Evolutionary conservation across 2,329 filamentous ascomycete genomes (phyloP), one percentile per base, ranked within the genome.

Genomic region (Pseudofabraea citricarpa): DNA sequence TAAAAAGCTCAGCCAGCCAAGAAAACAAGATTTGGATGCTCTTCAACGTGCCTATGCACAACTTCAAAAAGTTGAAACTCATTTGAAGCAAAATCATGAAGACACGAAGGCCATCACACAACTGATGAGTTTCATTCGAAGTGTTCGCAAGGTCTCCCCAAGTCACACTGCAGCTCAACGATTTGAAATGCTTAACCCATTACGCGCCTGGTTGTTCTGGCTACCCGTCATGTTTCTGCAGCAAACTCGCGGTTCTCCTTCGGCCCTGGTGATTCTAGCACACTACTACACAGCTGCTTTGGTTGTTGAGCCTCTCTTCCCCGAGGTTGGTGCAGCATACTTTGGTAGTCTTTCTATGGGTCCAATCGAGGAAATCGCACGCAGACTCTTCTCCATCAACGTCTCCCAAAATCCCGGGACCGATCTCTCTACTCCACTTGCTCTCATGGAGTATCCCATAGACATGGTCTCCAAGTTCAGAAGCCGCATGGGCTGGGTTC

Each of bases 161-260:
- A 75, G 76, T 10, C 75, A 85, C 51, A 80, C 82, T 19, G 81
- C 90, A 19, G 84, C 88, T 50, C 83, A 94, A 60, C 88, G 95
- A 59, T 97, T 96, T 61, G 85, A 90, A 58, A 86, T 90, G 51
- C 79, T 97, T 9, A 90, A 94, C 51, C 84, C 88, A 8, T 76
- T 98, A 46, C 79, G 90, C 43, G 87, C 87, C 55, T 96, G 91
- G 90, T 78, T 97, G 13, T 95, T 97, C 67, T 97, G 91, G 90
- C 80, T 95, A 43, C 93, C 93, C 1, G 83, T 95, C 24, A 81
- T 83, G 53, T 85, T 90, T 56, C 75, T 96, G 20, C 85, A 91
- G 61, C 81, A 83, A 51, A 85, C 83, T 36, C 81, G 84, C 40
- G 79, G 80, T 26, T 89, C 91, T 52, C 77, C 87, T 19, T 87